These are phyloP conservation scores for Cynanchum wilfordii DNA, from an alignment of 257 asterid genomes.

Conservation along the genomic window DNA sequence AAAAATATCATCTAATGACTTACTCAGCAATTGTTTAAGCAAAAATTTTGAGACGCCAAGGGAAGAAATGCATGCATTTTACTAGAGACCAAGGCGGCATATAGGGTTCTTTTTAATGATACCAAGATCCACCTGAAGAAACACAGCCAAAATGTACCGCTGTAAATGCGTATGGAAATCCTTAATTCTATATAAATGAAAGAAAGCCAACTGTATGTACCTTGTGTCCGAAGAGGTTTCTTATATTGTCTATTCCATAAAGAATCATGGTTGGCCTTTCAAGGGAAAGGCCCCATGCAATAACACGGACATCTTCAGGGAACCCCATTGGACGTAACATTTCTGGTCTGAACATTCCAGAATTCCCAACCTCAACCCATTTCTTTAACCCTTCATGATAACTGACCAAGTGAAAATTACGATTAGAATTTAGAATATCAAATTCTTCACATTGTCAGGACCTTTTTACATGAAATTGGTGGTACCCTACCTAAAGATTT, in stretches of 20 bases:
- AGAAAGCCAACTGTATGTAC: conserved; percentile 26
- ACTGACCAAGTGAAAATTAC: conserved; percentile 31
- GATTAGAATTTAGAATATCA: neutral
- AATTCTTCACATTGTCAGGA: neutral
- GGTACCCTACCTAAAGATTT: conserved; percentile 78
- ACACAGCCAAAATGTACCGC: conserved; percentile 6
- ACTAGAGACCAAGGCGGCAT: conserved; percentile 67
- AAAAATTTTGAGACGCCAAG: neutral
- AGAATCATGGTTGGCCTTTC: conserved; percentile 99
- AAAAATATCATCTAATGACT: neutral
- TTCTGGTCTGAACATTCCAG: conserved; percentile 99
- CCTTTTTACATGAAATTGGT: neutral
- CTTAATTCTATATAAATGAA: neutral
- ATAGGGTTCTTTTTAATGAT: conserved; percentile 74
- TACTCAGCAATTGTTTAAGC: neutral
- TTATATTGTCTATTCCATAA: conserved; percentile 78
- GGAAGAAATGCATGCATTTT: neutral
- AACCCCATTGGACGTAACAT: conserved; percentile 97
- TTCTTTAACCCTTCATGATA: conserved; percentile 90
- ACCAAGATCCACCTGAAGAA: conserved; percentile 77
- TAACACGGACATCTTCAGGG: conserved; percentile 91
- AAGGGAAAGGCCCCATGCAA: conserved; percentile 99
- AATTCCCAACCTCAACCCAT: conserved; percentile 98
- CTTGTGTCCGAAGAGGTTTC: conserved; percentile 98
- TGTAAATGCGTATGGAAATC: neutral